These are phyloP conservation scores for Trichoderma guizhouense DNA, from an alignment of 2,329 filamentous ascomycete genomes.

Conservation along the genomic window DNA sequence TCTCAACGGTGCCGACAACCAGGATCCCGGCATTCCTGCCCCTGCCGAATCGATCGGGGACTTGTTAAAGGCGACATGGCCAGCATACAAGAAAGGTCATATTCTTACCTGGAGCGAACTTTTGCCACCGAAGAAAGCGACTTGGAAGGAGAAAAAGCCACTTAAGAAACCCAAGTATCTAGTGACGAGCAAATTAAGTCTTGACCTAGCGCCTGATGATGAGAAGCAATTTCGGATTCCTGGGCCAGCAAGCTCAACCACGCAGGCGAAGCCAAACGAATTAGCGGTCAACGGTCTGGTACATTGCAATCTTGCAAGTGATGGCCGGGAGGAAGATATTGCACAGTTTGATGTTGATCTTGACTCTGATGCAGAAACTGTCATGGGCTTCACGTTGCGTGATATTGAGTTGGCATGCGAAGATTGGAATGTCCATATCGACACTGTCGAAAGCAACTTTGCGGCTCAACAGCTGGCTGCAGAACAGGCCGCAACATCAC, in stretches of 20 bases:
- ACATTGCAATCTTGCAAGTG: slow-evolving; percentile 41
- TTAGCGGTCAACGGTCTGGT: slow-evolving; percentile 48
- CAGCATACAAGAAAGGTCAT: slow-evolving; percentile 71
- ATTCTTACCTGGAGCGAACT: slow-evolving; percentile 78
- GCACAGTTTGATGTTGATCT: slow-evolving; percentile 47
- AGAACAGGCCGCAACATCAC: slow-evolving; percentile 32
- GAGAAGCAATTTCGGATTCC: slow-evolving; percentile 81
- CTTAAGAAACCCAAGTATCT: slow-evolving; percentile 76
- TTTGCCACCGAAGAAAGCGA: slow-evolving; percentile 74
- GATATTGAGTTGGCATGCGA: slow-evolving; percentile 84
- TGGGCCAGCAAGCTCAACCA: slow-evolving; percentile 51
- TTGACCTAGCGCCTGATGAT: slow-evolving; percentile 83
- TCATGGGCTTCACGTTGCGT: slow-evolving; percentile 72
- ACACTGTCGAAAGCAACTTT: slow-evolving; percentile 43
- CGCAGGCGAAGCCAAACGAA: slow-evolving; percentile 56
- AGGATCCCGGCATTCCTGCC: slow-evolving; percentile 63
- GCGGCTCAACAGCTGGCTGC: slow-evolving; percentile 31
- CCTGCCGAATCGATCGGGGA: slow-evolving; percentile 72
- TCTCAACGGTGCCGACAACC: slow-evolving; percentile 45
- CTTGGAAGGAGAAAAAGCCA: slow-evolving; percentile 75
- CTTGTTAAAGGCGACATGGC: slow-evolving; percentile 74
- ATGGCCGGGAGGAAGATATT: slow-evolving; percentile 33
- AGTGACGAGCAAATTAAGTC: slow-evolving; percentile 79
- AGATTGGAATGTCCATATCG: slow-evolving; percentile 72
- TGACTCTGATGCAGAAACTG: slow-evolving; percentile 58